Evolutionary conservation across 495 filamentous ascomycete genomes (phyloP).

Genomic region (Penicillium angulare): DNA sequence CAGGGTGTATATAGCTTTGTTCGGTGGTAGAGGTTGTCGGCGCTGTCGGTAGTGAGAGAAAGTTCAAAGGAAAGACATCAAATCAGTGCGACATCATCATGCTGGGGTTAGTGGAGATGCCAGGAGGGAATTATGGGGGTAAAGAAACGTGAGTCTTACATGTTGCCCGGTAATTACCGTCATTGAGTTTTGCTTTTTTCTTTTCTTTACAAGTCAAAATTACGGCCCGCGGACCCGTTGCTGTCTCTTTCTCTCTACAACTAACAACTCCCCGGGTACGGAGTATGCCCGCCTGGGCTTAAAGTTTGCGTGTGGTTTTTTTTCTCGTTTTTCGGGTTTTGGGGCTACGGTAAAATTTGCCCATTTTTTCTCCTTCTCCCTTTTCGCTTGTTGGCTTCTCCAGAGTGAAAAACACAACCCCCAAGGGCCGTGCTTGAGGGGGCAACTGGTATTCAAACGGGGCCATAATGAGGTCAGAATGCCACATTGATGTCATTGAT

Average conservation of each 20-base stretch:
- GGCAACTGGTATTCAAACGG: background rate
- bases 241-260: background rate
- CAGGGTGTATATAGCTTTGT: background rate
- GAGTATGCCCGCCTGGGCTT: too few relatives aligned
- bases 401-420: too few relatives aligned
- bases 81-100: slow-evolving; percentile 30
- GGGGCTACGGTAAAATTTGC: too few relatives aligned
- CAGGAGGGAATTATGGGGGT: slow-evolving; percentile 23
- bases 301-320: too few relatives aligned
- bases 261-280: too few relatives aligned
- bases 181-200: slow-evolving; percentile 4
- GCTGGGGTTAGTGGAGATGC: slow-evolving; percentile 34
- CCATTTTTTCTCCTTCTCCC: too few relatives aligned
- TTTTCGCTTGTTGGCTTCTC: too few relatives aligned
- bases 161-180: slow-evolving; percentile 12
- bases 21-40: background rate
- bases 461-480: background rate
- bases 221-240: too few relatives aligned
- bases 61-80: slow-evolving; percentile 5
- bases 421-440: background rate
- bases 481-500: too few relatives aligned
- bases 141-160: slow-evolving; percentile 15
- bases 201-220: background rate
- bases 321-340: too few relatives aligned
- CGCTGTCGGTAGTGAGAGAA: background rate